Percentiles rank a stretch among this genome's conserved stretches.
Evolutionary conservation across 768 basidiomycete species (phyloP).

Genomic region (Bullera alba): DNA sequence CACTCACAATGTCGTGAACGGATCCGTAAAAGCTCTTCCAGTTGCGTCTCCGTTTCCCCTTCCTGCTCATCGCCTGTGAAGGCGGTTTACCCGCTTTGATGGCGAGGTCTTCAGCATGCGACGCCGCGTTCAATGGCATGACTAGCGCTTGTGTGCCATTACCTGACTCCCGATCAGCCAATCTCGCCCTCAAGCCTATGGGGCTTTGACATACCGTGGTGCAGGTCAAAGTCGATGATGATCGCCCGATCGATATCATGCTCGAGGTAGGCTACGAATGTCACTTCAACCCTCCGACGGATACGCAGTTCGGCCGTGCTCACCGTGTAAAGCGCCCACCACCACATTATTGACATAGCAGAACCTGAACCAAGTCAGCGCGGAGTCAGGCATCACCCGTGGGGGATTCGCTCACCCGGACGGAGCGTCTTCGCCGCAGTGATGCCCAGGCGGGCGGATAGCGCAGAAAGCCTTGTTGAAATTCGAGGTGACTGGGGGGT

Average conservation of each 20-base stretch:
- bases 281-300: too few species aligned
- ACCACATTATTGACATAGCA: constrained; percentile 94
- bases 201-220: constrained; percentile 63
- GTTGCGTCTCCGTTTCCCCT: constrained; percentile 44
- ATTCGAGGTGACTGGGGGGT: background rate
- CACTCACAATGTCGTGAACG: constrained; percentile 81
- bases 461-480: constrained; percentile 63
- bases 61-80: constrained; percentile 43
- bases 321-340: constrained; percentile 84
- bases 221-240: constrained; percentile 87
- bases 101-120: constrained; percentile 59
- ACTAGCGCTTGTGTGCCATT: constrained; percentile 89
- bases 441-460: constrained; percentile 86
- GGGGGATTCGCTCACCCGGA: constrained; percentile 54
- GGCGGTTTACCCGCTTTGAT: constrained; percentile 41
- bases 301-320: too few species aligned
- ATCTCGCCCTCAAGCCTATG: background rate
- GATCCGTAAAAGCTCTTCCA: constrained; percentile 71
- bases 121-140: constrained; percentile 87
- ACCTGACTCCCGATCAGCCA: constrained; percentile 47
- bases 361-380: constrained; percentile 53
- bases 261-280: constrained; percentile 63
- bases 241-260: constrained; percentile 71
- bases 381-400: background rate
- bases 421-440: constrained; percentile 83